phyloP scores from a whole-genome alignment of 2,329 filamentous ascomycete species.

The Pseudogymnoascus sp. region DNA sequence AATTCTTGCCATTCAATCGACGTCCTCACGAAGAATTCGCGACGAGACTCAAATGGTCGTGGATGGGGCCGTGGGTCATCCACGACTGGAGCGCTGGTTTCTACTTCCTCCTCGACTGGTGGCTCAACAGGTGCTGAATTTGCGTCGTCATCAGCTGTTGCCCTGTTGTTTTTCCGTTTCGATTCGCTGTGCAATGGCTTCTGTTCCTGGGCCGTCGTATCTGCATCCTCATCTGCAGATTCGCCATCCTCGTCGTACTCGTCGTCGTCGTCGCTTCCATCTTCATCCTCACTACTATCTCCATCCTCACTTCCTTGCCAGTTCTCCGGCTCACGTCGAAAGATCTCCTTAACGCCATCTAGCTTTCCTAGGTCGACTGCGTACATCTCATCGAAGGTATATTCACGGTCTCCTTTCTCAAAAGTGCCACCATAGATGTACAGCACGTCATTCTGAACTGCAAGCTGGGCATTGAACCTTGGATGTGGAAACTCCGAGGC shows the following conservation, averaged over 20 bases:
- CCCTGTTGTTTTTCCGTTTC: slow-evolving; percentile 50
- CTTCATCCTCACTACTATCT: slow-evolving; percentile 51
- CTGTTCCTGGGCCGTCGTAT: slow-evolving; percentile 33
- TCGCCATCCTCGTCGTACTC: slow-evolving; percentile 44
- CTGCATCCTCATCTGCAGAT: slow-evolving; percentile 42
- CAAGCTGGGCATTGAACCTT: slow-evolving; percentile 83
- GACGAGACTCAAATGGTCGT: slow-evolving; percentile 68
- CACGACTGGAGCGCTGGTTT: slow-evolving; percentile 16
- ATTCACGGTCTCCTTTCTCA: slow-evolving; percentile 91
- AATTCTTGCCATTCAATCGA: slow-evolving; percentile 87
- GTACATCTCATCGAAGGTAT: slow-evolving; percentile 92
- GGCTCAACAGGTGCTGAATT: slow-evolving; percentile 35
- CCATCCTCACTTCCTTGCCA: slow-evolving; percentile 69
- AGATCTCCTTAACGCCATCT: slow-evolving; percentile 89
- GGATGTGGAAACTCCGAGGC: slow-evolving; percentile 80
- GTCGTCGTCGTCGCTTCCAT: slow-evolving; percentile 46
- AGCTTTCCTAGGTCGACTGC: slow-evolving; percentile 90
- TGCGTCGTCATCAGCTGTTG: slow-evolving; percentile 34
- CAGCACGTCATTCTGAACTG: slow-evolving; percentile 85
- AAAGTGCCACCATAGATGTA: slow-evolving; percentile 95
- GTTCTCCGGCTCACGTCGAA: slow-evolving; percentile 76
- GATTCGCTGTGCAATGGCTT: slow-evolving; percentile 41
- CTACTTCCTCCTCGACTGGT: slow-evolving; percentile 57
- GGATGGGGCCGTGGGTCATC: slow-evolving; percentile 33
- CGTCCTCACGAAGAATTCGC: slow-evolving; percentile 87